phyloP scores from a whole-genome alignment of 192 early-diverging fungal genomes.

The Coemansia sp. region DNA sequence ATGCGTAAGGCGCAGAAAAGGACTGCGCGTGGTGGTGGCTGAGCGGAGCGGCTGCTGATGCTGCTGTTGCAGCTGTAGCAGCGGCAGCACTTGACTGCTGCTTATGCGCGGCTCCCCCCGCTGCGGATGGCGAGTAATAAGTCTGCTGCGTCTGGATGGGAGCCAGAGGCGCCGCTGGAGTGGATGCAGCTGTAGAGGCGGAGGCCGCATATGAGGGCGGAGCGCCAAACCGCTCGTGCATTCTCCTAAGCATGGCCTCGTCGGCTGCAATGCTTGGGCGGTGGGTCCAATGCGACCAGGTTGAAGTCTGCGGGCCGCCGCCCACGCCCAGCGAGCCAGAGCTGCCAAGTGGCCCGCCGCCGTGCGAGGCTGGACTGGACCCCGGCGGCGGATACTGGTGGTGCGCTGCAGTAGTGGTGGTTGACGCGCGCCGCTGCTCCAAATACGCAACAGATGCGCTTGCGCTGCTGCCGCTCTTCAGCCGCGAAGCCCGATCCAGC shows the following conservation, averaged over 20 bases:
- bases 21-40: slow-evolving; percentile 4
- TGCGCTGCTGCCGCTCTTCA: slow-evolving; percentile 22
- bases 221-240: slow-evolving; percentile 53
- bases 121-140: not conserved
- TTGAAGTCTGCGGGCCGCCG: slow-evolving; percentile 8
- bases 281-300: slow-evolving; percentile 50
- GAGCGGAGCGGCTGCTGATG: slow-evolving; percentile 5
- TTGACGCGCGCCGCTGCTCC: slow-evolving; percentile 45
- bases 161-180: not conserved
- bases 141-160: slow-evolving; percentile 6
- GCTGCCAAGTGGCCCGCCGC: not conserved
- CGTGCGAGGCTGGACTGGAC: not conserved
- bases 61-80: not conserved
- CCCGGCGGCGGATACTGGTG: slow-evolving; percentile 22
- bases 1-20: slow-evolving; percentile 8
- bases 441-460: slow-evolving; percentile 19
- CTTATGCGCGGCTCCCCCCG: not conserved
- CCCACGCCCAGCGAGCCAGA: not conserved
- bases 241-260: slow-evolving; percentile 52
- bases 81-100: slow-evolving; percentile 4
- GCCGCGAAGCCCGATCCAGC: slow-evolving; percentile 19
- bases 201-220: slow-evolving; percentile 1
- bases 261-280: slow-evolving; percentile 56
- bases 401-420: slow-evolving; percentile 13
- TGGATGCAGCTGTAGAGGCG: not conserved